Evolutionary conservation across 2,329 filamentous ascomycete genomes (phyloP).

Genomic region (Torrubiella hemipterigena): DNA sequence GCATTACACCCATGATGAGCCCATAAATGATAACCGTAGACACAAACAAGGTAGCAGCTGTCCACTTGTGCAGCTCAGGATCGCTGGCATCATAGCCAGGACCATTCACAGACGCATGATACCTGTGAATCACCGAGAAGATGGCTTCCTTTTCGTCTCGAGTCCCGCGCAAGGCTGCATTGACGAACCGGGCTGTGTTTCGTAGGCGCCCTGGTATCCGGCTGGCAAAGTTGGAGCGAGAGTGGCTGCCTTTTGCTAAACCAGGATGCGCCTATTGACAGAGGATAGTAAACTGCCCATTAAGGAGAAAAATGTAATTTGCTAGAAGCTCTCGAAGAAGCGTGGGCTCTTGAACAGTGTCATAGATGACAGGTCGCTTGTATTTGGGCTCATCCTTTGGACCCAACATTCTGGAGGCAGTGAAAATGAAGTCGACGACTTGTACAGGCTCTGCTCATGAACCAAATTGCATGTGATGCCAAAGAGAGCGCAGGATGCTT

Average conservation of each 20-base stretch:
- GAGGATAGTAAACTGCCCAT: conserved; percentile 18
- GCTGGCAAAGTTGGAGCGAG: conserved; percentile 25
- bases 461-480: too few relatives aligned
- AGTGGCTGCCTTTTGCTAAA: conserved; percentile 21
- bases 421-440: too few relatives aligned
- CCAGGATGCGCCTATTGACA: conserved; percentile 27
- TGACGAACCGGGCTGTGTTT: conserved; percentile 26
- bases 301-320: conserved; percentile 12
- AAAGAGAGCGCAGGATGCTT: too few relatives aligned
- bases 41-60: conserved; percentile 25
- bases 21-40: conserved; percentile 21
- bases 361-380: conserved; percentile 9
- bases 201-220: conserved; percentile 21
- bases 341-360: conserved; percentile 10
- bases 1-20: conserved; percentile 19
- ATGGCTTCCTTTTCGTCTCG: conserved; percentile 19
- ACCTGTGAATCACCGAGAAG: conserved; percentile 21
- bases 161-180: conserved; percentile 23
- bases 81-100: conserved; percentile 22
- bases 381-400: too few relatives aligned
- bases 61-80: conserved; percentile 24
- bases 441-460: too few relatives aligned
- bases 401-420: too few relatives aligned
- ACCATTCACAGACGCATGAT: conserved; percentile 20
- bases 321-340: conserved; percentile 6